A percentile compares a stretch with the other conserved stretches of the same genome.
Conservation (phyloP, 371 early-diverging fungal genomes). For the Chytridiales sp. region DNA sequence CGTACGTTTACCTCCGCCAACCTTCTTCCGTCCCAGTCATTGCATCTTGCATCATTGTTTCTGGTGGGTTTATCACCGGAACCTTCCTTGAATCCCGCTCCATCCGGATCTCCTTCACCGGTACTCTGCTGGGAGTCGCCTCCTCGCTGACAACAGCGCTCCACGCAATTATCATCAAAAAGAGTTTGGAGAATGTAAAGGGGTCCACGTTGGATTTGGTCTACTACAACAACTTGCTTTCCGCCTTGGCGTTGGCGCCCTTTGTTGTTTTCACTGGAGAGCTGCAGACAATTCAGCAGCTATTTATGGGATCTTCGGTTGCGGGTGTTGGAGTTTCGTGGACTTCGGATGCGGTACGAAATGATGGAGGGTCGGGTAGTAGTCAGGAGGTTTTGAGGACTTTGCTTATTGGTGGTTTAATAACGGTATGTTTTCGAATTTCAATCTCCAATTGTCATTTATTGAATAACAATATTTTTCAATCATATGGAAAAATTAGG, state of each 20-base stretch:
- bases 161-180: constrained; percentile 63
- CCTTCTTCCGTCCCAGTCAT: constrained; percentile 40
- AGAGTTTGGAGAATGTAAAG: constrained; percentile 45
- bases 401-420: constrained; percentile 19
- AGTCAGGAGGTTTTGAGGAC: constrained; percentile 1
- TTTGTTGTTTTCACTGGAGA: constrained; percentile 50
- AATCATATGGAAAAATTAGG: constrained; percentile 20
- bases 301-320: not conserved
- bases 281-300: not conserved
- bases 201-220: constrained; percentile 54
- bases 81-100: constrained; percentile 36
- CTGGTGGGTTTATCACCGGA: constrained; percentile 55
- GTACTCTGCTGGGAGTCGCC: constrained; percentile 51
- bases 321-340: not conserved
- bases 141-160: constrained; percentile 55
- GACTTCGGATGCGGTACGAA: not conserved
- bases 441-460: not conserved
- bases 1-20: constrained; percentile 37
- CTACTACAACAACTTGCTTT: constrained; percentile 59
- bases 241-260: constrained; percentile 41
- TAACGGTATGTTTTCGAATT: constrained; percentile 16
- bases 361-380: not conserved
- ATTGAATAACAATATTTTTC: not conserved
- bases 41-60: constrained; percentile 47
- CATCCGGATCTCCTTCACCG: constrained; percentile 16